Conservation (phyloP, 768 basidiomycete genomes). For the Leccinum arenicola region DNA sequence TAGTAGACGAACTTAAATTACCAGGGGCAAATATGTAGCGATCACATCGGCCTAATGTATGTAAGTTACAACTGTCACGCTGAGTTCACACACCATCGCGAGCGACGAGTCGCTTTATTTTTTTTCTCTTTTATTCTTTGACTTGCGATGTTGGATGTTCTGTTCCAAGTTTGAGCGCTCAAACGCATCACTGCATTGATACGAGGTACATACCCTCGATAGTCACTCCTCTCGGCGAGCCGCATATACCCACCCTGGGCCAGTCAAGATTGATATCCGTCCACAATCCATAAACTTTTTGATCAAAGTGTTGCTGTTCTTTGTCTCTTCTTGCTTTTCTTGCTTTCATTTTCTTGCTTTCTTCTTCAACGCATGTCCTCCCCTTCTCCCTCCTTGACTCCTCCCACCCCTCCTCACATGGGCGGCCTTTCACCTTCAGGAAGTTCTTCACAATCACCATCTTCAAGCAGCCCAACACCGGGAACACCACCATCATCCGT, state of each 20-base stretch:
- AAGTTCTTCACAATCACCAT: background rate
- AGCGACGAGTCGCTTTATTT: background rate
- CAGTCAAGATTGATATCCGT: conserved; percentile 10
- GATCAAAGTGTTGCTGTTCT: too few relatives aligned
- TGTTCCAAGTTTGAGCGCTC: background rate
- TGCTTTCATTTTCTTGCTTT: background rate
- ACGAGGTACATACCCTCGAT: conserved; percentile 1
- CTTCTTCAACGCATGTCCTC: background rate
- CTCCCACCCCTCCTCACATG: background rate
- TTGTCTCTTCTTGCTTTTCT: background rate
- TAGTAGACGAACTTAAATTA: background rate
- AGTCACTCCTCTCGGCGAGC: background rate
- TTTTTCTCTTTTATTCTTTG: background rate
- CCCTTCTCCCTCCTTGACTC: too few relatives aligned
- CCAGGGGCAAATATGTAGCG: background rate
- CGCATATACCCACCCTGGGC: background rate
- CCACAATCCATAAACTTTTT: too few relatives aligned
- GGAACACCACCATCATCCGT: background rate
- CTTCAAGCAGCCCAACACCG: background rate
- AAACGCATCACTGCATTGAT: conserved; percentile 6
- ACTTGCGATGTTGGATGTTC: background rate
- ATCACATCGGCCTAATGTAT: background rate
- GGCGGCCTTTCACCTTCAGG: background rate
- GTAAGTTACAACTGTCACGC: background rate
- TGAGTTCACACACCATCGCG: background rate